Conservation (phyloP, 371 early-diverging fungal species). For the Capniomyces stellatus region DNA sequence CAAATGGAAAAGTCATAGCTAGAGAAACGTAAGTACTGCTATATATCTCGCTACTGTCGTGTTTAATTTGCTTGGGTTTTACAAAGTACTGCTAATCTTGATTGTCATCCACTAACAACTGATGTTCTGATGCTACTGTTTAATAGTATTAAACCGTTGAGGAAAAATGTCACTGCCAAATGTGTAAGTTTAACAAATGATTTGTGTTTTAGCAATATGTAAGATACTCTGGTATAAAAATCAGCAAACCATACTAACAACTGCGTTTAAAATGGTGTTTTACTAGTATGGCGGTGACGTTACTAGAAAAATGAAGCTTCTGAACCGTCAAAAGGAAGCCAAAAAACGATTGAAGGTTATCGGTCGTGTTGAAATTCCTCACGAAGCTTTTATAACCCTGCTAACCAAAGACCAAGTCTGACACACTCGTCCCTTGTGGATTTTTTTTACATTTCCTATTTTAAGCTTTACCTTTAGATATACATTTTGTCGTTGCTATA, state of each 20-base stretch:
- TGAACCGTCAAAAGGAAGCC: slow-evolving; percentile 46
- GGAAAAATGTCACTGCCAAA: slow-evolving; percentile 93
- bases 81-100: too few species aligned
- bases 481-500: background rate
- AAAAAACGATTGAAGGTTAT: slow-evolving; percentile 38
- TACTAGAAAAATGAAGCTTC: slow-evolving; percentile 52
- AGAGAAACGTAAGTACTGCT: slow-evolving; percentile 50
- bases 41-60: background rate
- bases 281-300: slow-evolving; percentile 51
- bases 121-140: too few species aligned
- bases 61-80: too few species aligned
- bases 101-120: too few species aligned
- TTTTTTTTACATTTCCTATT: too few species aligned
- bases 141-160: slow-evolving; percentile 43
- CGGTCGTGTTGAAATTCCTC: slow-evolving; percentile 26
- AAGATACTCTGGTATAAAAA: too few species aligned
- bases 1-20: slow-evolving; percentile 67
- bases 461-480: background rate
- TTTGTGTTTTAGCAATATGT: background rate
- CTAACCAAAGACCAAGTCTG: background rate
- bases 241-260: too few species aligned
- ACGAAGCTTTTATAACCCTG: slow-evolving; percentile 20
- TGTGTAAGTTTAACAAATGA: slow-evolving; percentile 36
- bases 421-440: background rate
- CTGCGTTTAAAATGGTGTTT: too few species aligned